Conservation (phyloP, 129 eudicot species). For the Saposhnikovia divaricata region DNA sequence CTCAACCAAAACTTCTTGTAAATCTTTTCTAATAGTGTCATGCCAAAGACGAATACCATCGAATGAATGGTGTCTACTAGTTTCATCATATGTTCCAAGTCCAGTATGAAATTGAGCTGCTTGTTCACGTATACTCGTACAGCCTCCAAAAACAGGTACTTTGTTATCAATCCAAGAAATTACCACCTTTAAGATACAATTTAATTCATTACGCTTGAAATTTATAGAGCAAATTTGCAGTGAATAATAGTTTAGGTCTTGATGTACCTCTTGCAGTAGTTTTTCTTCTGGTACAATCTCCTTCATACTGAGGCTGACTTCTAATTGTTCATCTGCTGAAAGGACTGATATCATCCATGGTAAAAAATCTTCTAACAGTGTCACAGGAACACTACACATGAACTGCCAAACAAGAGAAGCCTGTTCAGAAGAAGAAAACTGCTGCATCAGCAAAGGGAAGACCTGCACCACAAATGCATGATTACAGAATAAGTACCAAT, state of each 20-base stretch:
- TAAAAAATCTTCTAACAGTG: constrained; percentile 60
- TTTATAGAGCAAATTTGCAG: neutral
- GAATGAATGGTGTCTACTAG: constrained; percentile 28
- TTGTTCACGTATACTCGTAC: constrained; percentile 29
- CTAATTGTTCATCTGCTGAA: constrained; percentile 48
- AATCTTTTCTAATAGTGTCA: constrained; percentile 45
- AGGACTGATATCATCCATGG: constrained; percentile 74
- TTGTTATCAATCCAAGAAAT: constrained; percentile 61
- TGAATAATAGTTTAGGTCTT: constrained; percentile 7
- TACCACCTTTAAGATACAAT: constrained; percentile 51
- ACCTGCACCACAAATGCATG: constrained; percentile 49
- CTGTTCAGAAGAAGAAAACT: constrained; percentile 60
- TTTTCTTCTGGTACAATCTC: constrained; percentile 59
- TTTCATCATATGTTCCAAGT: constrained; percentile 38
- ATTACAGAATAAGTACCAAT: neutral
- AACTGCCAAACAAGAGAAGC: constrained; percentile 85
- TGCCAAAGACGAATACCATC: constrained; percentile 66
- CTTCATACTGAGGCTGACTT: constrained; percentile 39
- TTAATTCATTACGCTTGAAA: constrained; percentile 8
- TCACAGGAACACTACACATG: constrained; percentile 81
- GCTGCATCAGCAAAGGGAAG: constrained; percentile 59
- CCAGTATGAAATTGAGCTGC: constrained; percentile 39
- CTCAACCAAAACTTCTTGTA: constrained; percentile 44
- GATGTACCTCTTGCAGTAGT: constrained; percentile 62
- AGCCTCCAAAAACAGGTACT: constrained; percentile 18